phyloP scores from a whole-genome alignment of 805 yeast species.

The Yamadazyma olivae region DNA sequence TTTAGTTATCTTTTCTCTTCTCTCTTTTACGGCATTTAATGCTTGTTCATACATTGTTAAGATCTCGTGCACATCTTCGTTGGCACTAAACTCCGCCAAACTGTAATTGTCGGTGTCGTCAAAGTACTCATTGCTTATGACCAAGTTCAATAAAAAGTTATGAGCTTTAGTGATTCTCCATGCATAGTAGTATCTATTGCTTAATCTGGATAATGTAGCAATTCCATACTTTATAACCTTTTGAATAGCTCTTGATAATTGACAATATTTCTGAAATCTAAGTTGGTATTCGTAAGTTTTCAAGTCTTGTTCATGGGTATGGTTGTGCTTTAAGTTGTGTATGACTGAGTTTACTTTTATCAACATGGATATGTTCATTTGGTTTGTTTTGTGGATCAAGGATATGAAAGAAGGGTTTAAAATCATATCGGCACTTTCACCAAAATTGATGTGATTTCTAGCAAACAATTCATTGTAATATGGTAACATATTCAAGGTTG shows the following conservation, averaged over 20 bases:
- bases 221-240: slow-evolving; percentile 18
- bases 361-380: slow-evolving; percentile 22
- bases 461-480: slow-evolving; percentile 26
- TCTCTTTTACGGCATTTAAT: slow-evolving; percentile 1
- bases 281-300: slow-evolving; percentile 15
- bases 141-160: slow-evolving; percentile 33
- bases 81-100: slow-evolving; percentile 2
- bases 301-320: slow-evolving; percentile 19
- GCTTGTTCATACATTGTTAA: slow-evolving; percentile 17
- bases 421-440: slow-evolving; percentile 36
- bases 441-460: slow-evolving; percentile 36
- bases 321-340: slow-evolving; percentile 16
- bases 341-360: slow-evolving; percentile 22
- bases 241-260: slow-evolving; percentile 23
- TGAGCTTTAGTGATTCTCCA: slow-evolving; percentile 66
- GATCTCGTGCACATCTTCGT: slow-evolving; percentile 26
- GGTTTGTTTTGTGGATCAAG: slow-evolving; percentile 26
- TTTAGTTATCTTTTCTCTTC: not conserved
- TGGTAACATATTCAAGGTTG: slow-evolving; percentile 28
- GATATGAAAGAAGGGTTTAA: slow-evolving; percentile 37
- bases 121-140: slow-evolving; percentile 28
- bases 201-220: slow-evolving; percentile 37
- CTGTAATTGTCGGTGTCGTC: slow-evolving; percentile 9
- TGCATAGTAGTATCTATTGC: slow-evolving; percentile 61
- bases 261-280: slow-evolving; percentile 20